phyloP scores from a whole-genome alignment of 345 rosid genomes.

The Gossypioides kirkii region DNA sequence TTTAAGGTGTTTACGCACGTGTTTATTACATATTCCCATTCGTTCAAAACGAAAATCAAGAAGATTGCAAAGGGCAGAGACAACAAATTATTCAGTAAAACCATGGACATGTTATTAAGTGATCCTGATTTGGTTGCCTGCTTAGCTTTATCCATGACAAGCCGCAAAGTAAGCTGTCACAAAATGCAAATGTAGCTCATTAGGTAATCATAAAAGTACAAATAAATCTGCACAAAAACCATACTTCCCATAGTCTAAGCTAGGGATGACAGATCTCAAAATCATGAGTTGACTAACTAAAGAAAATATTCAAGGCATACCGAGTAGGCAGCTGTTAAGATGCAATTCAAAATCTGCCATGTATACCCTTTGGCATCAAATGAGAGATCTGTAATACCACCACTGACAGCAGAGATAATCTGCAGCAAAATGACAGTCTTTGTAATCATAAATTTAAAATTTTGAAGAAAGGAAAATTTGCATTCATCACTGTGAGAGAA shows the following conservation, averaged over 20 bases:
- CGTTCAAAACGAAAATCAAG: slow-evolving; percentile 56
- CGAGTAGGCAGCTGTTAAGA: slow-evolving; percentile 88
- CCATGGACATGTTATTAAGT: slow-evolving; percentile 87
- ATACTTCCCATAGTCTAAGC: slow-evolving; percentile 6
- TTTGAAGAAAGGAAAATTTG: background rate
- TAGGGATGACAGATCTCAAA: slow-evolving; percentile 13
- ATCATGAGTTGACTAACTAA: background rate
- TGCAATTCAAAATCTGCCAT: slow-evolving; percentile 79
- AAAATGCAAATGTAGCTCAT: slow-evolving; percentile 17
- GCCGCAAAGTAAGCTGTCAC: slow-evolving; percentile 68
- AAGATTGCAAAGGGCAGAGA: slow-evolving; percentile 73
- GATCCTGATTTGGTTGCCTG: slow-evolving; percentile 64
- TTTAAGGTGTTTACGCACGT: slow-evolving; percentile 40
- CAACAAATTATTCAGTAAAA: slow-evolving; percentile 76
- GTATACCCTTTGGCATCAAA: slow-evolving; percentile 66
- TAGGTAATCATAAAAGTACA: slow-evolving; percentile 1
- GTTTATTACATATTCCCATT: slow-evolving; percentile 70
- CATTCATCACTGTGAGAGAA: background rate
- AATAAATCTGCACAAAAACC: background rate
- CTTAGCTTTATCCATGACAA: slow-evolving; percentile 89
- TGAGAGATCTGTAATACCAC: slow-evolving; percentile 85
- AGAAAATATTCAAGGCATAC: slow-evolving; percentile 25
- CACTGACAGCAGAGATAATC: slow-evolving; percentile 81
- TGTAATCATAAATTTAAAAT: background rate
- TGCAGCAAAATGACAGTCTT: slow-evolving; percentile 25